Percentiles rank a stretch among this genome's conserved stretches.
Evolutionary conservation across 2,329 filamentous ascomycete genomes (phyloP).

Genomic region (Sordariomycetes sp.): DNA sequence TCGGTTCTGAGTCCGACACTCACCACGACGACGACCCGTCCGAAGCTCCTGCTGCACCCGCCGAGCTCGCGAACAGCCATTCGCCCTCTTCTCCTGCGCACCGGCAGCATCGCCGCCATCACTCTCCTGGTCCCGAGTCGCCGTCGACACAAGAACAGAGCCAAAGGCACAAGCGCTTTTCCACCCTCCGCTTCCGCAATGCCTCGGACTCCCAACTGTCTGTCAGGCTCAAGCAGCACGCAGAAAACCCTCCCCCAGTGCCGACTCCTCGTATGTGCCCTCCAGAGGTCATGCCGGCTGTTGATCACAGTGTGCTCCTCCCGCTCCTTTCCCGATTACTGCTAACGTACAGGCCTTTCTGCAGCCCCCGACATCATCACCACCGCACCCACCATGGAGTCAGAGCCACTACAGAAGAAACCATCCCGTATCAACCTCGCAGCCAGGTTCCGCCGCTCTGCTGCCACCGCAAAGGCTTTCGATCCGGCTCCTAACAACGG

Average conservation of each 20-base stretch:
- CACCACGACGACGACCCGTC: neutral
- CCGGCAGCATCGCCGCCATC: slow-evolving; percentile 6
- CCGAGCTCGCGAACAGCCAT: slow-evolving; percentile 7
- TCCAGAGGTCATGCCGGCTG: neutral
- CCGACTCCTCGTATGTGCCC: slow-evolving; percentile 39
- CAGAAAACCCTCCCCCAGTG: slow-evolving; percentile 43
- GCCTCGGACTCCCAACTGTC: slow-evolving; percentile 88
- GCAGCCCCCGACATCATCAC: slow-evolving; percentile 72
- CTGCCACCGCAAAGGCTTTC: slow-evolving; percentile 25
- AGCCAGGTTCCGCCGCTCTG: slow-evolving; percentile 36
- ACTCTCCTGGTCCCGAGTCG: slow-evolving; percentile 25
- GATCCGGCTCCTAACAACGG: neutral
- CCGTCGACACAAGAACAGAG: slow-evolving; percentile 44
- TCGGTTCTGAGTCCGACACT: slow-evolving; percentile 4
- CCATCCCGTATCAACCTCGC: slow-evolving; percentile 43
- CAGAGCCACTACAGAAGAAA: slow-evolving; percentile 42
- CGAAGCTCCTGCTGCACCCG: neutral
- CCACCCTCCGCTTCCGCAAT: slow-evolving; percentile 76
- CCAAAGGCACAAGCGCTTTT: slow-evolving; percentile 50
- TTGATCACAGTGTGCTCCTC: neutral
- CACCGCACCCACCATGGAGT: slow-evolving; percentile 70
- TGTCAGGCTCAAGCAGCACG: slow-evolving; percentile 59
- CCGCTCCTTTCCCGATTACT: neutral
- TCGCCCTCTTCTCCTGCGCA: slow-evolving; percentile 11
- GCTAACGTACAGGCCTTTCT: neutral